Evolutionary conservation across 2,329 filamentous ascomycete genomes (phyloP), one percentile per base, ranked within the genome.

Genomic region (Beauveria pseudobassiana): DNA sequence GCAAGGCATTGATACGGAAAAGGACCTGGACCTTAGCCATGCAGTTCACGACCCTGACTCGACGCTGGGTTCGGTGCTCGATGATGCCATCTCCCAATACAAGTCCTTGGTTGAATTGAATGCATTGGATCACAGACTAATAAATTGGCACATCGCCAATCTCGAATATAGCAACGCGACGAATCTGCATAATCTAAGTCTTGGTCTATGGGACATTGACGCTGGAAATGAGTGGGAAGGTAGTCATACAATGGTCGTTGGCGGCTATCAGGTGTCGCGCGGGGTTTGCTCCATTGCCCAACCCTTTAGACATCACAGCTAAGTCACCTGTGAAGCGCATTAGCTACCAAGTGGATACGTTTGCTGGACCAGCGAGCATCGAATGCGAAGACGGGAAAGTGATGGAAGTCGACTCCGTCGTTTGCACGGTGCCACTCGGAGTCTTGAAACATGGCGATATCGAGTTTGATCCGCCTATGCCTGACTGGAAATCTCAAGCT

Each of bases 101-200:
- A 88, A 90, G 69, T 80, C 83, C 38, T 83, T 99, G 54, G 82
- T 98, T 30, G 88, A 96, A 63, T 77, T 99, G 58, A 90, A 87
- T 16, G 84, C 93, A 1, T 90, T 91, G 70, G 95, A 99, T 69
- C 87, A 96, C 74, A 86, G 95, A 51, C 80, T 99, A 18, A 82
- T 98, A 69, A 99, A 97, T 70, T 99, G 95, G 95, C 96, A 99
- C 74, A 89, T 97, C 73, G 96, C 96, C 66, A 99, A 99, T 71
- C 82, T 99, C 16, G 95, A 99, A 74, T 99, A 99, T 71, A 96
- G 93, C 65, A 99, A 98, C 73, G 95, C 95, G 2, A 90, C 87
- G 2, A 96, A 92, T 66, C 86, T 96, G 60, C 87, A 89, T 66
- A 88, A 89, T 65, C 83, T 99, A 20, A 98, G 93, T 73, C 83